A percentile compares a stretch with the other conserved stretches of the same genome.
Evolutionary conservation across 2,329 filamentous ascomycete species (phyloP).

Genomic region (Apiospora aurea): DNA sequence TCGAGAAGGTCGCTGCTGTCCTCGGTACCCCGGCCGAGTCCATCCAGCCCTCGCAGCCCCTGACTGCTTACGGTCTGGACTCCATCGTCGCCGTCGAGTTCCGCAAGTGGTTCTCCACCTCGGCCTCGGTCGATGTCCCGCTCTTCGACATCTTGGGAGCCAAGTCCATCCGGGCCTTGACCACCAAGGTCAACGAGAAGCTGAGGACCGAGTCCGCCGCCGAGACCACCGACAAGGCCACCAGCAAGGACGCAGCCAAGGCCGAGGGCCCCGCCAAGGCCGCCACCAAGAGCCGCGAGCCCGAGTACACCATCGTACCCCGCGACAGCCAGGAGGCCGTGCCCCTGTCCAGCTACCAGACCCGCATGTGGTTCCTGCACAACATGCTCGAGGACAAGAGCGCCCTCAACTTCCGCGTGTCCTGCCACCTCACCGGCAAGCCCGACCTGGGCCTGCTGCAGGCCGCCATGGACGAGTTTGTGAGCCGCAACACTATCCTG

Average conservation of each 20-base stretch:
- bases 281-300: too few species aligned
- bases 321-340: too few species aligned
- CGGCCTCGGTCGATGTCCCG: background rate
- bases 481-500: background rate
- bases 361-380: too few species aligned
- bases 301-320: too few species aligned
- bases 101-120: conserved; percentile 16
- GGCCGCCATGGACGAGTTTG: too few species aligned
- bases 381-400: too few species aligned
- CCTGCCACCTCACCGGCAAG: background rate
- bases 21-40: conserved; percentile 31
- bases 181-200: background rate
- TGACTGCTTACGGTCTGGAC: conserved; percentile 26
- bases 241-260: too few species aligned
- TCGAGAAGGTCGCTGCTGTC: conserved; percentile 39
- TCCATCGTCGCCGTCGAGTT: conserved; percentile 15
- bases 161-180: background rate
- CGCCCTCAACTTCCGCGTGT: too few species aligned
- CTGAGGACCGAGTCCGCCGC: too few species aligned
- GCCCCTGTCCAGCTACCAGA: too few species aligned
- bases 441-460: too few species aligned
- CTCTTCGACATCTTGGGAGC: background rate
- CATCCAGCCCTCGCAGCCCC: conserved; percentile 32
- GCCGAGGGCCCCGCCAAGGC: too few species aligned
- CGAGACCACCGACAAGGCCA: background rate